Conservation (phyloP, 2,329 filamentous ascomycete genomes). For the Fusarium sp. region DNA sequence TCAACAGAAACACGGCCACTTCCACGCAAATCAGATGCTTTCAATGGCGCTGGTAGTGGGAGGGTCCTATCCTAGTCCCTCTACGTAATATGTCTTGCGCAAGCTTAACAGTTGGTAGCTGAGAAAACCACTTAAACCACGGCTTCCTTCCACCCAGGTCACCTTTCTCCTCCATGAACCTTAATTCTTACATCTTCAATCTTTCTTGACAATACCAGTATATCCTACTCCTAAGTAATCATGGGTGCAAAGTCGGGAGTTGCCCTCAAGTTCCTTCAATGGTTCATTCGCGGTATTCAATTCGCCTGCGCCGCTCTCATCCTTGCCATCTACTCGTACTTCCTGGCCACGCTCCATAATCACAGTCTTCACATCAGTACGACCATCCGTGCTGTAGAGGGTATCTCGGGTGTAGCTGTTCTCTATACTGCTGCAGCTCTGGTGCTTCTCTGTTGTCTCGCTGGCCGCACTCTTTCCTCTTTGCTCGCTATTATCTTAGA, state of each 20-base stretch:
- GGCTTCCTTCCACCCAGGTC: background rate
- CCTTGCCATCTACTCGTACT: constrained; percentile 85
- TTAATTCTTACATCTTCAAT: background rate
- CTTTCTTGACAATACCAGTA: background rate
- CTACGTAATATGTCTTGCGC: constrained; percentile 39
- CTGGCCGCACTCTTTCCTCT: constrained; percentile 78
- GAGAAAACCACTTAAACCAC: constrained; percentile 31
- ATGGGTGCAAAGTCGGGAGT: constrained; percentile 53
- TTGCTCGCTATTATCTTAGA: constrained; percentile 81
- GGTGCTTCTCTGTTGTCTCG: constrained; percentile 81
- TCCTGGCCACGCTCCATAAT: constrained; percentile 77
- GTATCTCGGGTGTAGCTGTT: constrained; percentile 78
- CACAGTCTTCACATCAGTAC: constrained; percentile 71
- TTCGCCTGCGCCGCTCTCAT: constrained; percentile 79
- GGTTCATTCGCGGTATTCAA: constrained; percentile 77
- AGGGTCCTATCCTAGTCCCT: constrained; percentile 6
- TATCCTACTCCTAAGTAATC: constrained; percentile 4
- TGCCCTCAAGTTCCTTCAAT: constrained; percentile 75
- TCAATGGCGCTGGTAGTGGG: background rate
- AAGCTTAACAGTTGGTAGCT: background rate
- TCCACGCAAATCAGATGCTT: constrained; percentile 27
- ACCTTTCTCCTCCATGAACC: background rate
- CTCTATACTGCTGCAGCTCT: constrained; percentile 81
- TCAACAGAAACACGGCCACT: constrained; percentile 8
- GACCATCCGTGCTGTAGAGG: constrained; percentile 79